A percentile compares a stretch with the other conserved stretches of the same genome.
Conservation (phyloP, 2,329 filamentous ascomycete genomes). For the Neonectria magnoliae region DNA sequence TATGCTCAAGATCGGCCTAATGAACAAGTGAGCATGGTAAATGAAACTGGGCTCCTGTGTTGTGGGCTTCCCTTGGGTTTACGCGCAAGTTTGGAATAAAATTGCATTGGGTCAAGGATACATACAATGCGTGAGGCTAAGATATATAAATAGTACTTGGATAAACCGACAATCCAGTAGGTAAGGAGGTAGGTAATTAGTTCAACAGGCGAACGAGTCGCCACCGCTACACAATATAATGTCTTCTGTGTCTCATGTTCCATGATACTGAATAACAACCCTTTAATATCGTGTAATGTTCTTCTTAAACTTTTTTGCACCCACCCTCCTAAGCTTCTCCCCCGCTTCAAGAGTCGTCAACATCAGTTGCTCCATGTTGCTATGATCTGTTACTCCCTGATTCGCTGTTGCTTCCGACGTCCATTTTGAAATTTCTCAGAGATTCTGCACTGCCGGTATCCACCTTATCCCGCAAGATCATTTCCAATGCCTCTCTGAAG, state of each 20-base stretch:
- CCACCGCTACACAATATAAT: constrained; percentile 1
- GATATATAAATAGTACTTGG: background rate
- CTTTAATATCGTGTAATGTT: background rate
- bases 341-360: background rate
- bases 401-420: background rate
- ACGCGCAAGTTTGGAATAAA: background rate
- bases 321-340: background rate
- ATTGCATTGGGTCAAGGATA: background rate
- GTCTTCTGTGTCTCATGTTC: background rate
- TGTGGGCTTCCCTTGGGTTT: background rate
- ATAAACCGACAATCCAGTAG: background rate
- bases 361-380: background rate
- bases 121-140: background rate
- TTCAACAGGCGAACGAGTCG: background rate
- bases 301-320: background rate
- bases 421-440: background rate
- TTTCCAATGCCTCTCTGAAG: background rate
- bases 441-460: background rate
- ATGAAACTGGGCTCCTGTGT: background rate
- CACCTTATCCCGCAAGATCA: background rate
- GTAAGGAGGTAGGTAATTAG: background rate
- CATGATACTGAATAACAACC: background rate
- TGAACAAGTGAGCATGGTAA: background rate
- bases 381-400: background rate
- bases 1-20: background rate